Percentiles rank a stretch among this genome's conserved stretches.
phyloP scores from a whole-genome alignment of 441 rosid genomes.

The Erodium texanum region DNA sequence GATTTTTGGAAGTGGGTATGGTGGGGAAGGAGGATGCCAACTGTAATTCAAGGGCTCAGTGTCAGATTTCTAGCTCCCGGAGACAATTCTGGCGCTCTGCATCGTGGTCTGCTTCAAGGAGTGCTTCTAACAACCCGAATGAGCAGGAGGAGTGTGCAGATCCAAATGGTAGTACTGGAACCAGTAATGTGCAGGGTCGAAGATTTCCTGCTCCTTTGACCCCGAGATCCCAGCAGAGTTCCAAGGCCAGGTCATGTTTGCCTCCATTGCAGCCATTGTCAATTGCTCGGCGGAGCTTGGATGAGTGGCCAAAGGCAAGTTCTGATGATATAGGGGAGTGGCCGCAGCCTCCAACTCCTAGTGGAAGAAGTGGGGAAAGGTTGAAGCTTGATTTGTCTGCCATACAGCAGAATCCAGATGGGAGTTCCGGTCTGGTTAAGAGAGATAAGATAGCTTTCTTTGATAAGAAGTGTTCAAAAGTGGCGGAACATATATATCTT shows the following conservation, averaged over 20 bases:
- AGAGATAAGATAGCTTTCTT: conserved; percentile 87
- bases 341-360: conserved; percentile 84
- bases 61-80: conserved; percentile 50
- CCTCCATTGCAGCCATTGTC: conserved; percentile 92
- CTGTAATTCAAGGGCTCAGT: conserved; percentile 37
- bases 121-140: conserved; percentile 55
- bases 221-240: conserved; percentile 80
- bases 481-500: conserved; percentile 82
- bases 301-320: conserved; percentile 92
- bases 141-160: conserved; percentile 39
- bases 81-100: conserved; percentile 91
- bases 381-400: conserved; percentile 83
- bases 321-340: conserved; percentile 94
- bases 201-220: conserved; percentile 66
- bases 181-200: conserved; percentile 37
- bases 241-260: conserved; percentile 75
- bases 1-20: conserved; percentile 41
- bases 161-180: conserved; percentile 38
- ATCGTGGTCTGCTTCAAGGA: conserved; percentile 95
- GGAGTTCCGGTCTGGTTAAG: conserved; percentile 60
- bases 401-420: conserved; percentile 56
- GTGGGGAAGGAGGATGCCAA: conserved; percentile 72
- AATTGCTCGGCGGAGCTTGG: conserved; percentile 80
- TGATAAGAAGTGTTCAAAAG: conserved; percentile 91
- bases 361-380: conserved; percentile 76